phyloP scores from a whole-genome alignment of 2,329 filamentous ascomycete species.

The Neonectria magnoliae region DNA sequence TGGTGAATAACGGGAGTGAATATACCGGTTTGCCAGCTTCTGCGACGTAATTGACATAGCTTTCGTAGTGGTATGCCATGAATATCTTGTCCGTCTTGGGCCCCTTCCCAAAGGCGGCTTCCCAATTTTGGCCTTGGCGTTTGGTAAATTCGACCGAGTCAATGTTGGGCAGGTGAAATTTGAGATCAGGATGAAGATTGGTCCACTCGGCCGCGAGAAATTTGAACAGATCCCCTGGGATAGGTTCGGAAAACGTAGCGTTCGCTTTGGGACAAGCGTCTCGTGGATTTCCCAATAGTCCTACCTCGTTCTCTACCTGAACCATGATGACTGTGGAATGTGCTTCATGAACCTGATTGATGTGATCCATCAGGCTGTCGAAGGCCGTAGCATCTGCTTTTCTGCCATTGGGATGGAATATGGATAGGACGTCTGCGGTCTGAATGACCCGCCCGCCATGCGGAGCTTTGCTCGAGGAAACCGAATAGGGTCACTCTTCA shows the following conservation, averaged over 20 bases:
- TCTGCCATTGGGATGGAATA: slow-evolving; percentile 22
- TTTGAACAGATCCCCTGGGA: slow-evolving; percentile 18
- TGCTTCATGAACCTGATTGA: slow-evolving; percentile 52
- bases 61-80: slow-evolving; percentile 44
- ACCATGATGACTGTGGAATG: slow-evolving; percentile 60
- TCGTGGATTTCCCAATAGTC: slow-evolving; percentile 58
- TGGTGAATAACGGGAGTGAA: slow-evolving; percentile 39
- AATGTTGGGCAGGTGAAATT: neutral
- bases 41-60: slow-evolving; percentile 41
- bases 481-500: slow-evolving; percentile 39
- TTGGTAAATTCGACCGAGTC: neutral
- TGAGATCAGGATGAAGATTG: slow-evolving; percentile 11
- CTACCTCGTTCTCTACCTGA: slow-evolving; percentile 62
- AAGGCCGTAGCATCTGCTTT: slow-evolving; percentile 41
- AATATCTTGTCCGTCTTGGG: slow-evolving; percentile 40
- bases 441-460: slow-evolving; percentile 39
- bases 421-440: slow-evolving; percentile 43
- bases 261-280: slow-evolving; percentile 53
- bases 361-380: slow-evolving; percentile 41
- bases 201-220: slow-evolving; percentile 15
- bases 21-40: slow-evolving; percentile 38
- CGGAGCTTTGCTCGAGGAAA: slow-evolving; percentile 43
- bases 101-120: slow-evolving; percentile 42
- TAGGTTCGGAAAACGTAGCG: slow-evolving; percentile 23
- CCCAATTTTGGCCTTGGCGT: slow-evolving; percentile 34